A percentile compares a stretch with the other conserved stretches of the same genome.
Conservation (phyloP, 2,329 filamentous ascomycete genomes). For the Cladophialophora carrionii region DNA sequence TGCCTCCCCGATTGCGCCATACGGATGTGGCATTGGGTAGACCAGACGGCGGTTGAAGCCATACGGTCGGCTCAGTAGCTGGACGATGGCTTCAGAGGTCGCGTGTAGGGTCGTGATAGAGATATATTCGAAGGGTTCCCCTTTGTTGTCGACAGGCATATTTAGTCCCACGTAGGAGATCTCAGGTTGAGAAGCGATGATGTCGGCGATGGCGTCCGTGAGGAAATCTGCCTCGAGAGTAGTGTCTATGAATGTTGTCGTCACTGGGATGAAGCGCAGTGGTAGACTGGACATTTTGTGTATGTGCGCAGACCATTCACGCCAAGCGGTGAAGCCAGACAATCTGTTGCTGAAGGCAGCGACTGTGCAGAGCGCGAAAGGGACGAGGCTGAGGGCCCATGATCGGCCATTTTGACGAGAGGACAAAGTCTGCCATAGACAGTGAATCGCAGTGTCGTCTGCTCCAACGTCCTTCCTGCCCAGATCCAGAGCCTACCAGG, state of each 20-base stretch:
- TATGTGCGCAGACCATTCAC: neutral
- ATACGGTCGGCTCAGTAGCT: neutral
- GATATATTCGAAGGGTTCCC: constrained; percentile 5
- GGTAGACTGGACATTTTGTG: neutral
- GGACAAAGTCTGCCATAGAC: neutral
- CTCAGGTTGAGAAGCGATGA: neutral
- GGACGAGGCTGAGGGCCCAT: neutral
- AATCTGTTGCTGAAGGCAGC: neutral
- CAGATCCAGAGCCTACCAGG: neutral
- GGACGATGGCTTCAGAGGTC: neutral
- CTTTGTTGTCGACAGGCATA: constrained; percentile 8
- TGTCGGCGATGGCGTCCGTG: neutral
- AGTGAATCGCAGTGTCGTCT: neutral
- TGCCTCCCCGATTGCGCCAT: neutral
- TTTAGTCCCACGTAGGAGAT: neutral
- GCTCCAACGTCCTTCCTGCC: neutral
- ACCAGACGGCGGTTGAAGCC: constrained; percentile 9
- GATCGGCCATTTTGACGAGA: neutral
- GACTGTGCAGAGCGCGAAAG: neutral
- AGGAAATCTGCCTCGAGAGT: neutral
- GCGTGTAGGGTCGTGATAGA: constrained; percentile 9
- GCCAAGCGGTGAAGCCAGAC: neutral
- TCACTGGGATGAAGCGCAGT: neutral
- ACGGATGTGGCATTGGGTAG: constrained; percentile 2
- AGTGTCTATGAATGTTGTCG: neutral